These are phyloP conservation scores for Volvox reticuliferus DNA, from an alignment of 139 green algal species.

Conservation along the genomic window DNA sequence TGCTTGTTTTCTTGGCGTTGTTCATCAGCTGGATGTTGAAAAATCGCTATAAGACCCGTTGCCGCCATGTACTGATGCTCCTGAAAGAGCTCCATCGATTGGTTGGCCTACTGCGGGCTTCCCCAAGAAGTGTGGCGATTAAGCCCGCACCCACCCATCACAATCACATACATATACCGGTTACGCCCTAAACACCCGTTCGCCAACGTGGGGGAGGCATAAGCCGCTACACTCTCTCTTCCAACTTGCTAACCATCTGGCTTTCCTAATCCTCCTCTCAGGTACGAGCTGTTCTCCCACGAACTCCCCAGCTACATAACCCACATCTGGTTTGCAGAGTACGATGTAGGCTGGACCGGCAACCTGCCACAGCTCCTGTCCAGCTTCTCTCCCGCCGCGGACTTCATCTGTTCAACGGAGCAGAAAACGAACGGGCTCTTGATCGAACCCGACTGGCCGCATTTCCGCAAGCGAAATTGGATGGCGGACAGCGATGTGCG, in stretches of 20 bases:
- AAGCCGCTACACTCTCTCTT: background rate
- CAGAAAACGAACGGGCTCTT: background rate
- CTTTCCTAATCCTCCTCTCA: background rate
- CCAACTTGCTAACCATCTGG: background rate
- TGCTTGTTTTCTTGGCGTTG: too few relatives aligned
- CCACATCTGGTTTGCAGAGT: conserved; percentile 14
- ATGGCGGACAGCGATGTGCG: background rate
- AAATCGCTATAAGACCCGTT: too few relatives aligned
- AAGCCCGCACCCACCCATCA: too few relatives aligned
- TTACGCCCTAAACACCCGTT: background rate
- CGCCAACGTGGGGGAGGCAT: too few relatives aligned
- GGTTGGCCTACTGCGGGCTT: too few relatives aligned
- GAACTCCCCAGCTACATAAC: background rate
- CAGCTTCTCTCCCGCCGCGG: background rate
- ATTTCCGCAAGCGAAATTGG: conserved; percentile 3
- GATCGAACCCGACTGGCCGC: background rate
- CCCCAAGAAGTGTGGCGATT: too few relatives aligned
- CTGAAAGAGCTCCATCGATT: too few relatives aligned
- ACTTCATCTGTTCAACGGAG: conserved; percentile 13
- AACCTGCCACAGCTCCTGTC: background rate
- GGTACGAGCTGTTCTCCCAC: background rate
- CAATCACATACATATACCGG: background rate
- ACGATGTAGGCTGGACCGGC: background rate
- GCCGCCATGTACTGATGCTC: too few relatives aligned
- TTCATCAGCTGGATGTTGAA: too few relatives aligned